Percentiles rank a stretch among this genome's conserved stretches.
These are phyloP conservation scores for Aspergillus tanneri DNA, from an alignment of 2,329 filamentous ascomycete species.

Conservation along the genomic window DNA sequence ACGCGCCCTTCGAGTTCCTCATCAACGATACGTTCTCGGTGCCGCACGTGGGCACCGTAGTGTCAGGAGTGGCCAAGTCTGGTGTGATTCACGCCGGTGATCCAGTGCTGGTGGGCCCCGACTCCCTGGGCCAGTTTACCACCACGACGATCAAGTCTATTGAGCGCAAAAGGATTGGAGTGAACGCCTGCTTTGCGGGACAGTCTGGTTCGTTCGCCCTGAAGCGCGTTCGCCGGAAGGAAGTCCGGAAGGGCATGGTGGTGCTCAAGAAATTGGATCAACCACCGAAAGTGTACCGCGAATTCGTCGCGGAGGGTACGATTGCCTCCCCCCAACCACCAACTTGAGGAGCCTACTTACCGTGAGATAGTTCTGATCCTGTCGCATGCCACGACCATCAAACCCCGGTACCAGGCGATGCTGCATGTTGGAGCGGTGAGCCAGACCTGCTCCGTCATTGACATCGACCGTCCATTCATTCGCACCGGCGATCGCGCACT, in stretches of 20 bases:
- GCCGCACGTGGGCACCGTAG: constrained; percentile 92
- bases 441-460: constrained; percentile 95
- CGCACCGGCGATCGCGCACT: constrained; percentile 90
- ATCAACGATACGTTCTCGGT: constrained; percentile 98
- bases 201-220: constrained; percentile 92
- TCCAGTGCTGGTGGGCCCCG: constrained; percentile 81
- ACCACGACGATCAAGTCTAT: constrained; percentile 87
- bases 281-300: constrained; percentile 69
- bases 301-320: constrained; percentile 75
- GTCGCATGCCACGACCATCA: constrained; percentile 94
- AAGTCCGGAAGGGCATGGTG: constrained; percentile 97
- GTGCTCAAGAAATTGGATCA: constrained; percentile 81
- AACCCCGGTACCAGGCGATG: constrained; percentile 97
- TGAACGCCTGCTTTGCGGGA: constrained; percentile 83
- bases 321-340: neutral
- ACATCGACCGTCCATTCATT: constrained; percentile 94
- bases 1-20: constrained; percentile 88
- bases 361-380: constrained; percentile 72
- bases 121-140: constrained; percentile 84
- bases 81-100: constrained; percentile 90
- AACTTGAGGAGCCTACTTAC: constrained; percentile 15
- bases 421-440: constrained; percentile 91
- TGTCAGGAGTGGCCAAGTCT: constrained; percentile 87
- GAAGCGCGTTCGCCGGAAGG: constrained; percentile 81
- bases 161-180: constrained; percentile 86